phyloP scores from a whole-genome alignment of 371 early-diverging fungal genomes.

The Mucor plumbeus region DNA sequence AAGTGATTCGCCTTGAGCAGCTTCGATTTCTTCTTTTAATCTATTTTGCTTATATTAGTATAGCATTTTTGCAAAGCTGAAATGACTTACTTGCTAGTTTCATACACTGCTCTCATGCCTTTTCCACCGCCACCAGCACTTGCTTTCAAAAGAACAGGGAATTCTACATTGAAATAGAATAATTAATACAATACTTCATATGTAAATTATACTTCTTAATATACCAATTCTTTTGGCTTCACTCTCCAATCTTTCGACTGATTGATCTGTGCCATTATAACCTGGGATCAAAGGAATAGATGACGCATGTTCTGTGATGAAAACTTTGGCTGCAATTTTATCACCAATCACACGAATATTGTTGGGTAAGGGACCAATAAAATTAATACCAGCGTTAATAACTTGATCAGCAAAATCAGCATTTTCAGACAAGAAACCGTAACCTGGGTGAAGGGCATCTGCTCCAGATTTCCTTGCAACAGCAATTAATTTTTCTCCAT shows the following conservation, averaged over 20 bases:
- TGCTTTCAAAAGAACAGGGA: constrained; percentile 90
- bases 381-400: constrained; percentile 68
- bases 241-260: constrained; percentile 49
- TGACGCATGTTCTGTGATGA: constrained; percentile 57
- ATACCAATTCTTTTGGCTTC: constrained; percentile 63
- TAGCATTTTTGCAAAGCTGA: neutral
- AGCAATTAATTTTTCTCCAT: constrained; percentile 65
- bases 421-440: constrained; percentile 92
- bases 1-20: constrained; percentile 86
- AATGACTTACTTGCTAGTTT: constrained; percentile 39
- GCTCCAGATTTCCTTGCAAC: constrained; percentile 68
- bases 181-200: neutral
- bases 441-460: constrained; percentile 87
- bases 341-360: constrained; percentile 95
- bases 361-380: constrained; percentile 79
- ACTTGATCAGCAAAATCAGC: constrained; percentile 75
- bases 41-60: constrained; percentile 41
- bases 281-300: constrained; percentile 91
- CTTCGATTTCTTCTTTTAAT: constrained; percentile 76
- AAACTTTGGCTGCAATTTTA: constrained; percentile 86
- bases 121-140: constrained; percentile 94
- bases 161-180: constrained; percentile 53
- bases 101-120: constrained; percentile 78
- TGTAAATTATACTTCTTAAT: neutral
- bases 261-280: constrained; percentile 83